phyloP scores from a whole-genome alignment of 345 rosid genomes.

The Boechera stricta region DNA sequence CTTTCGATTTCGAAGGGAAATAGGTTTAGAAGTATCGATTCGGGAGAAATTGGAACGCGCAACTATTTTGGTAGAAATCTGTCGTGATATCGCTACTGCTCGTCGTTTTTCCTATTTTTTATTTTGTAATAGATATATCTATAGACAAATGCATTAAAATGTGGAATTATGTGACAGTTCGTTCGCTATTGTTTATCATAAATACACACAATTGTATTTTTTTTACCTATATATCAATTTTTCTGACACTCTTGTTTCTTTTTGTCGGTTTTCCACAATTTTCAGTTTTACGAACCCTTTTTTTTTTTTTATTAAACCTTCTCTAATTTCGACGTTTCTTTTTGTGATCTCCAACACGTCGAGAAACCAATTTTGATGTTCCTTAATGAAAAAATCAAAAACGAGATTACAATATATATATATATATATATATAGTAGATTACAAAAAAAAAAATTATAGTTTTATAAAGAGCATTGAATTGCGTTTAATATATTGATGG shows the following conservation, averaged over 20 bases:
- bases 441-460: background rate
- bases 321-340: constrained; percentile 47
- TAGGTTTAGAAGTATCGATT: too few relatives aligned
- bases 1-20: too few relatives aligned
- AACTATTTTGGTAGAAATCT: too few relatives aligned
- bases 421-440: too few relatives aligned
- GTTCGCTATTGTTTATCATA: constrained; percentile 24
- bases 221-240: constrained; percentile 31
- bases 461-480: constrained; percentile 2
- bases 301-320: background rate
- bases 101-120: too few relatives aligned
- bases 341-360: constrained; percentile 43
- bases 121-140: too few relatives aligned
- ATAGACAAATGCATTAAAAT: constrained; percentile 3
- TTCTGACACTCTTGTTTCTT: constrained; percentile 46
- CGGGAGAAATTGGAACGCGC: too few relatives aligned
- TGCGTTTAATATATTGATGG: constrained; percentile 5
- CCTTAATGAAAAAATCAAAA: background rate
- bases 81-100: too few relatives aligned
- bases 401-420: background rate
- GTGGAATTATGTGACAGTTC: background rate
- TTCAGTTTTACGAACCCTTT: constrained; percentile 13
- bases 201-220: constrained; percentile 26
- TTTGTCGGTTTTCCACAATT: constrained; percentile 34
- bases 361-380: constrained; percentile 36